Conservation (phyloP, 768 basidiomycete genomes). For the Pleurotus sapidus region DNA sequence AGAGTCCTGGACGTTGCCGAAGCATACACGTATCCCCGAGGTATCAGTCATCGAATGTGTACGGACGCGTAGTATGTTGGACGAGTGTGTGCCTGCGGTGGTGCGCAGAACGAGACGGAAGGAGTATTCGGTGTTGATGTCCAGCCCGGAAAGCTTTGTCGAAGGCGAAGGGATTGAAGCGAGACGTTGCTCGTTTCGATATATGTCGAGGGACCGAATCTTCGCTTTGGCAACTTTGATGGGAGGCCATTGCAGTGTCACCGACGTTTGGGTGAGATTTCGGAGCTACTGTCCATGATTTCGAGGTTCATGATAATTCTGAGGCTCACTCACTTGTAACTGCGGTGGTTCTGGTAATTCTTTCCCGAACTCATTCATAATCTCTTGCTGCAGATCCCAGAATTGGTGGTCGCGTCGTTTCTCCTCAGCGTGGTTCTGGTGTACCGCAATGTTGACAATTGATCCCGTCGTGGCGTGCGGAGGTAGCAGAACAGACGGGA, state of each 20-base stretch:
- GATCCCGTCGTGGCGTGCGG: slow-evolving; percentile 91
- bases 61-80: slow-evolving; percentile 75
- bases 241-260: slow-evolving; percentile 93
- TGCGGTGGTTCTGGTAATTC: slow-evolving; percentile 67
- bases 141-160: slow-evolving; percentile 78
- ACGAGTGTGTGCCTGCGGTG: slow-evolving; percentile 86
- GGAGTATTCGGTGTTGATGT: slow-evolving; percentile 80
- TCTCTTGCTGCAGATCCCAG: slow-evolving; percentile 79
- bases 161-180: slow-evolving; percentile 81
- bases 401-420: slow-evolving; percentile 79
- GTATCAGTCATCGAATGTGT: slow-evolving; percentile 97
- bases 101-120: slow-evolving; percentile 96
- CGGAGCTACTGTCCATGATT: slow-evolving; percentile 52
- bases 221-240: slow-evolving; percentile 84
- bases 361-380: slow-evolving; percentile 72
- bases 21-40: slow-evolving; percentile 92
- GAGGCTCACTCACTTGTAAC: slow-evolving; percentile 54
- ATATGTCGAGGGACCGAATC: slow-evolving; percentile 87
- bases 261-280: slow-evolving; percentile 95
- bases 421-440: slow-evolving; percentile 85
- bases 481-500: slow-evolving; percentile 92
- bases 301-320: background rate
- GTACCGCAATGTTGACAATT: slow-evolving; percentile 95
- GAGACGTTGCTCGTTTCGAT: slow-evolving; percentile 85
- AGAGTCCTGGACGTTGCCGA: slow-evolving; percentile 82